phyloP scores from a whole-genome alignment of 148 eudicot genomes.

The Arctostaphylos glauca region DNA sequence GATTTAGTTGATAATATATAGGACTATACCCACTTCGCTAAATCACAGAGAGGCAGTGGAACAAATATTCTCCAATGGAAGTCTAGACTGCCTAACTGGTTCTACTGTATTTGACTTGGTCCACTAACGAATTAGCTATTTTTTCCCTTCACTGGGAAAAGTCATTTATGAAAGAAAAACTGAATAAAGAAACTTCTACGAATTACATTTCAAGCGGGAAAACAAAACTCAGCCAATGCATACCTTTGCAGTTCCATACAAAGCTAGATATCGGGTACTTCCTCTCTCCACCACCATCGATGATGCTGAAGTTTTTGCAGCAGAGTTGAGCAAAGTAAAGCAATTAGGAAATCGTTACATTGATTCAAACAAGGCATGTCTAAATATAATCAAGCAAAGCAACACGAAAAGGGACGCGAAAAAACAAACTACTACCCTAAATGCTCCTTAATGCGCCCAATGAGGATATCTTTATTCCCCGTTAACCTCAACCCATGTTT shows the following conservation, averaged over 20 bases:
- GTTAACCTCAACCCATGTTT: conserved; percentile 68
- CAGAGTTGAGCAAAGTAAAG: neutral
- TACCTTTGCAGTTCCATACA: conserved; percentile 78
- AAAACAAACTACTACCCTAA: conserved; percentile 33
- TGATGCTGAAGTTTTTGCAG: conserved; percentile 37
- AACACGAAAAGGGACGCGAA: neutral
- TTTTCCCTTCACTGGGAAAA: neutral
- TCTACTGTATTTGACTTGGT: neutral
- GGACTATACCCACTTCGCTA: neutral
- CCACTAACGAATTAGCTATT: neutral
- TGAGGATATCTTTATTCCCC: conserved; percentile 60
- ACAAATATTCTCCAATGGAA: neutral
- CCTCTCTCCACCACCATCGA: conserved; percentile 57
- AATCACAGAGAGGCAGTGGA: neutral
- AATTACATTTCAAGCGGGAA: neutral
- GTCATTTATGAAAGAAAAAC: no score
- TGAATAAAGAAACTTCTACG: neutral
- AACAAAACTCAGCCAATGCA: conserved; percentile 1
- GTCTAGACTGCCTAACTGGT: neutral
- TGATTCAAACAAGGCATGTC: neutral
- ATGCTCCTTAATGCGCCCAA: conserved; percentile 73
- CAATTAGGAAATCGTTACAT: neutral
- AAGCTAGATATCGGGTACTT: conserved; percentile 77
- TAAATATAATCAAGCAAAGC: neutral
- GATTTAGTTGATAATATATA: neutral